Evolutionary conservation across 306 rosid genomes (phyloP).

Genomic region (Vicia faba): DNA sequence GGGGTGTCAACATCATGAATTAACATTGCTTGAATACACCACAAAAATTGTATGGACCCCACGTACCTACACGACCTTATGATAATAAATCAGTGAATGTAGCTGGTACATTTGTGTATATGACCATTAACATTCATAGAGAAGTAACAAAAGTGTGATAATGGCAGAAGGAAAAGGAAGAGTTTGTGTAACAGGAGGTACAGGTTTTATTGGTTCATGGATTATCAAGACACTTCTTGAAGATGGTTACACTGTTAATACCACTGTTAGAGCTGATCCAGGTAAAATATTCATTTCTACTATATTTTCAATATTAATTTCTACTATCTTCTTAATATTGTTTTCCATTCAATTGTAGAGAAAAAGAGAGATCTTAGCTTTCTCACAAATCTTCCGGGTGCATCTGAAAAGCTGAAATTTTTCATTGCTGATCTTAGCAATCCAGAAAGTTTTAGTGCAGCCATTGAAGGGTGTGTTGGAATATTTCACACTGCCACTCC

Average conservation of each 20-base stretch:
- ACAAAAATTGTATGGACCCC: conserved; percentile 48
- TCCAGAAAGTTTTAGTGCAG: conserved; percentile 52
- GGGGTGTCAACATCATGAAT: conserved; percentile 28
- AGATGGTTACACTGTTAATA: not conserved
- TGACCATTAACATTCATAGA: too few species aligned
- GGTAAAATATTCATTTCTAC: too few species aligned
- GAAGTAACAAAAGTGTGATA: too few species aligned
- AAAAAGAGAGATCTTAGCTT: conserved; percentile 47
- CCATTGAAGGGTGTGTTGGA: conserved; percentile 58
- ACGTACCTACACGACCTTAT: not conserved
- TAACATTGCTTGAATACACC: conserved; percentile 55
- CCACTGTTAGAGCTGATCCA: not conserved
- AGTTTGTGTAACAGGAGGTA: too few species aligned
- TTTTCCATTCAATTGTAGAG: too few species aligned
- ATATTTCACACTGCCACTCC: conserved; percentile 63
- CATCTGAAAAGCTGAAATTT: conserved; percentile 53
- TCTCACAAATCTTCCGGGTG: conserved; percentile 55
- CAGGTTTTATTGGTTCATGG: too few species aligned
- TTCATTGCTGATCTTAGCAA: conserved; percentile 52
- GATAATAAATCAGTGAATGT: conserved; percentile 36
- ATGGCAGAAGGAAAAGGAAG: too few species aligned
- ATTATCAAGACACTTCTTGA: not conserved
- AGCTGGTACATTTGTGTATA: too few species aligned
- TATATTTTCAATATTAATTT: too few species aligned
- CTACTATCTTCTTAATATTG: too few species aligned